Evolutionary conservation across 2,329 filamentous ascomycete species (phyloP), one percentile per base, ranked within the genome.

Genomic region (Pseudogymnoascus sp.): DNA sequence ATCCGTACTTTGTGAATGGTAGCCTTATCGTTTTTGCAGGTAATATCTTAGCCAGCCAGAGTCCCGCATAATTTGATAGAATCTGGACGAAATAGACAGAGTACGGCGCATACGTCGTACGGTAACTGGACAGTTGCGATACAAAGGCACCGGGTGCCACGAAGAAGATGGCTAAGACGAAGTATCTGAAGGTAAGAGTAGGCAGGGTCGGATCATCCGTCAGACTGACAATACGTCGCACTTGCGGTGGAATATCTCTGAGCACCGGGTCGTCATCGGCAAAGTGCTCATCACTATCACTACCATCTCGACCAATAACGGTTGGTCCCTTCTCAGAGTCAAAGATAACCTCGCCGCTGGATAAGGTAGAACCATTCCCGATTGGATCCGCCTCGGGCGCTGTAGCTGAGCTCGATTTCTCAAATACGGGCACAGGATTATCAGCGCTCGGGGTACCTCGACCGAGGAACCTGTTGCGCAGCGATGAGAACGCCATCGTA

Each of bases 11-110:
- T 1, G 73, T 75, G 17, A 76, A 76, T 6, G 74, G 74, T 4
- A 81, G 62, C 0, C 74, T 77, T 63, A 82, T 64, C 3, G 78
- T 76, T 73, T 77, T 79, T 61, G 78, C 76, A 0, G 81, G 81
- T 0, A 83, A 68, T 13, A 74, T 66, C 42, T 68, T 75, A 11
- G 78, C 79, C 35, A 81, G 72, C 7, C 76, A 71, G 44, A 77
- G 77, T 4, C 77, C 81, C 19, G 79, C 75, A 0, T 81, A 81
- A 17, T 74, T 81, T 0, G 81, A 73, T 3, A 81, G 71, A 44
- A 81, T 77, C 69, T 81, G 79, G n/a, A 86, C 83, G 65, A 87
- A 86, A 70, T 86, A 85, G 59, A 86, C 79, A 0, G 83, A 84
- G 69, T 85, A 87, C 47, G 71, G 70, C 11, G 69, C 70, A 13